Evolutionary conservation across 2,329 filamentous ascomycete genomes (phyloP).

Genomic region (Incumbomyces lentus): DNA sequence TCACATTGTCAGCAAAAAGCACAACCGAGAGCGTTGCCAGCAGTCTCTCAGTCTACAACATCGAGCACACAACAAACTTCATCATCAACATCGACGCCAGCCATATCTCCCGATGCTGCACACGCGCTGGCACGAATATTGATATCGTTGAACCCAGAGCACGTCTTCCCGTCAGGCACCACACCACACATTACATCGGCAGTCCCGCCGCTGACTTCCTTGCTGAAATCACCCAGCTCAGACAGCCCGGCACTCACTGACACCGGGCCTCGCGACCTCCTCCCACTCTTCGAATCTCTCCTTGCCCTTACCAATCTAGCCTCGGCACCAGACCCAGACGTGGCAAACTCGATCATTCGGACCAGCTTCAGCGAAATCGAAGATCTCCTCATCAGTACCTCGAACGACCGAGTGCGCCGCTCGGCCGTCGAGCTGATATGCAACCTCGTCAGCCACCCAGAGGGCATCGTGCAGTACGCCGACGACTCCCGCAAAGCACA

Average conservation of each 20-base stretch:
- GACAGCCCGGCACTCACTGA: conserved; percentile 32
- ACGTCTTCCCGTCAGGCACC: conserved; percentile 73
- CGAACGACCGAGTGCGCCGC: conserved; percentile 65
- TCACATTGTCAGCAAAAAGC: conserved; percentile 48
- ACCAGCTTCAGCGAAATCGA: conserved; percentile 67
- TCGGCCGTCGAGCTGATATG: conserved; percentile 83
- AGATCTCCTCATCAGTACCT: conserved; percentile 62
- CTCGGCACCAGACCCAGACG: conserved; percentile 41
- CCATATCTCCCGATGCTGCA: conserved; percentile 43
- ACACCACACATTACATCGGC: conserved; percentile 63
- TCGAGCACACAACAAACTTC: conserved; percentile 14
- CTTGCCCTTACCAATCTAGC: conserved; percentile 92
- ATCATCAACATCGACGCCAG: conserved; percentile 20
- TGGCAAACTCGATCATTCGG: conserved; percentile 61
- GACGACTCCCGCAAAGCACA: conserved; percentile 53
- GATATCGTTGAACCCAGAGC: conserved; percentile 73
- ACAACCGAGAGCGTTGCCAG: conserved; percentile 6
- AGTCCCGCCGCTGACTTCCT: conserved; percentile 68
- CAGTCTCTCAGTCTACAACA: conserved; percentile 3
- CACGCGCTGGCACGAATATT: conserved; percentile 77
- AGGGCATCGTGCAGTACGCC: conserved; percentile 37
- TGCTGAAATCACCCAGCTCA: conserved; percentile 57
- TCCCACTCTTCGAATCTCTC: conserved; percentile 81
- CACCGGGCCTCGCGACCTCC: conserved; percentile 55
- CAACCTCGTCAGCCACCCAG: conserved; percentile 54